These are phyloP conservation scores for Sonneratia alba DNA, from an alignment of 345 rosid genomes.

Conservation along the genomic window DNA sequence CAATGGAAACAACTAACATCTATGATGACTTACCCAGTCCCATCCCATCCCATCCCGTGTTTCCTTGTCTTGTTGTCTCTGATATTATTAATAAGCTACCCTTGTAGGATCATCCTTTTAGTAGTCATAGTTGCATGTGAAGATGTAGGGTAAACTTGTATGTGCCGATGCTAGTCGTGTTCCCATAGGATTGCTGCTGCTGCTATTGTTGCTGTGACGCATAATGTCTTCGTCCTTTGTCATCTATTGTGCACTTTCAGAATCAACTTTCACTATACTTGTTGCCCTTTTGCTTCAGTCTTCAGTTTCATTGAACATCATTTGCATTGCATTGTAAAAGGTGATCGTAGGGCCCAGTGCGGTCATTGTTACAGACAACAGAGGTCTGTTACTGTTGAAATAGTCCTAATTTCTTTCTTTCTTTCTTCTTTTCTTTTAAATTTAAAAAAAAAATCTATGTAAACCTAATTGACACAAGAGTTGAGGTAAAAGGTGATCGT, in stretches of 20 bases:
- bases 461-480: too few relatives aligned
- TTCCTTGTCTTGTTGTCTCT: background rate
- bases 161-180: background rate
- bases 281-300: background rate
- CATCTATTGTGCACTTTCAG: too few relatives aligned
- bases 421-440: too few relatives aligned
- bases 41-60: background rate
- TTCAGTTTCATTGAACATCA: background rate
- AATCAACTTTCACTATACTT: background rate
- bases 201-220: background rate
- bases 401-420: too few relatives aligned
- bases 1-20: slow-evolving; percentile 21
- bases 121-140: background rate
- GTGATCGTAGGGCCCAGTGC: background rate
- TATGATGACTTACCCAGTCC: background rate
- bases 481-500: background rate
- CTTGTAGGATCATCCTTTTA: background rate
- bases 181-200: background rate
- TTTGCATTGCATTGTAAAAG: background rate
- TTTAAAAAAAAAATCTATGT: too few relatives aligned
- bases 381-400: too few relatives aligned
- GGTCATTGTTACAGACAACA: background rate
- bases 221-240: background rate
- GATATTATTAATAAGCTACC: background rate
- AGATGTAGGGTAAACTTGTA: background rate